Evolutionary conservation across 768 basidiomycete genomes (phyloP), one percentile per base, ranked within the genome.

Genomic region (Austroboletus eburneus): DNA sequence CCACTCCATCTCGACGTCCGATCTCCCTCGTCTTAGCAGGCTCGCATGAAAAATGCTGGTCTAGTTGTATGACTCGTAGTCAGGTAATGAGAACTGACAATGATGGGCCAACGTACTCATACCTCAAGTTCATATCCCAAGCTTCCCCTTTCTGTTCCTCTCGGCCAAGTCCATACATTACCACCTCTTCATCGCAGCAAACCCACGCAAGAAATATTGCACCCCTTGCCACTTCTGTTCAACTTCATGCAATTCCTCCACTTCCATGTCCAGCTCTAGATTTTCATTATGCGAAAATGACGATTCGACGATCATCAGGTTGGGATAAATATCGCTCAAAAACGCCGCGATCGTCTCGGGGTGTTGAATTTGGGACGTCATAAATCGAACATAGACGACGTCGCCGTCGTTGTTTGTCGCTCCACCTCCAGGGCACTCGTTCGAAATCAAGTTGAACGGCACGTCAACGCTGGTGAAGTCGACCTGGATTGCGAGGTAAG

Each of bases 281-380:
- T 13, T 33, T 13, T 24, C n/a, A 14, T 4, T n/a, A n/a, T n/a
- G n/a, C n/a, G n/a, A 9, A 61, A 63, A 63, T 38, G 43, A 30
- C 43, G 49, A 48, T 37, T 12, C 23, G 32, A 61, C 36, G 17
- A 9, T 9, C 25, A 39, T 34, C 32, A 61, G 9, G 20, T 48
- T 39, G 2, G 62, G 64, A 43, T 52, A 55, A n/a, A 66, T 39
- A 8, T 58, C 57, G 17, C 58, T 58, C 46, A 64, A 33, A 30
- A 66, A 66, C 43, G 57, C 57, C 7, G 62, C 59, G 0, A 66
- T 30, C 25, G 48, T 24, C 34, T 45, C 10, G 9, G 62, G 62
- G 35, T 17, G 32, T 17, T 22, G 3, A 45, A 66, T 62, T 7
- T 16, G 5, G 13, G 64, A 64, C 20, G 53, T 54, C 27, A 57